Evolutionary conservation across 345 rosid genomes (phyloP), one percentile per base, ranked within the genome.

Genomic region (Sonneratia alba): DNA sequence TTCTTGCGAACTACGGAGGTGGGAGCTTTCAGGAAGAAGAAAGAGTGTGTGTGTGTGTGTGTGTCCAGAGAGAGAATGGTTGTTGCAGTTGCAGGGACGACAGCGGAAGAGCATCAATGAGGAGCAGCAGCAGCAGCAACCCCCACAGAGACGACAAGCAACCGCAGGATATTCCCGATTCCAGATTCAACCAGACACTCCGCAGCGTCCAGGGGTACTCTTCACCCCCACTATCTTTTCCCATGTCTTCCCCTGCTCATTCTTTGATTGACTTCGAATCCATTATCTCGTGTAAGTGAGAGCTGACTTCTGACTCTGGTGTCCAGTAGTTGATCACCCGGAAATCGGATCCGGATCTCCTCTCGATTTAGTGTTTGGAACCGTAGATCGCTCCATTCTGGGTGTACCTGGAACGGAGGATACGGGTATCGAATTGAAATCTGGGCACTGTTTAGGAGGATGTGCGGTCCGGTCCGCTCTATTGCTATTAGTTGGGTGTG

Each of bases 131-230:
- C 79, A 80, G 63, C 83, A 83, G 74, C 77, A 70, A n/a, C 81
- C 51, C 51, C 51, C 67, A 43, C 79, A 76, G 57, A 72, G 36
- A 45, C 70, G 53, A 38, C 76, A 71, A 73, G 36, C 68, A 36
- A 42, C 43, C 69, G 24, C 70, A 70, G 72, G 73, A 87, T 40
- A 88, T 83, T 72, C 75, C 85, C 66, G 96, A 90, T 83, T 88
- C 99, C 48, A 81, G 97, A 80, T 87, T 94, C 88, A 90, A 85
- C 76, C 99, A 88, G 56, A 91, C 96, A 42, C 95, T 94, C 75
- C 89, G 87, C 69, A 94, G 88, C 80, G 96, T 94, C 67, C 96
- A 91, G 66, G 97, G 95, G 98, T 91, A 80, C 48, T 19, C 49
- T 51, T 16, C 68, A 51, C 27, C 66, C 66, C 45, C 10, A 27